Percentiles rank a stretch among this genome's conserved stretches.
Evolutionary conservation across 345 rosid genomes (phyloP).

Genomic region (Lepidium africanum): DNA sequence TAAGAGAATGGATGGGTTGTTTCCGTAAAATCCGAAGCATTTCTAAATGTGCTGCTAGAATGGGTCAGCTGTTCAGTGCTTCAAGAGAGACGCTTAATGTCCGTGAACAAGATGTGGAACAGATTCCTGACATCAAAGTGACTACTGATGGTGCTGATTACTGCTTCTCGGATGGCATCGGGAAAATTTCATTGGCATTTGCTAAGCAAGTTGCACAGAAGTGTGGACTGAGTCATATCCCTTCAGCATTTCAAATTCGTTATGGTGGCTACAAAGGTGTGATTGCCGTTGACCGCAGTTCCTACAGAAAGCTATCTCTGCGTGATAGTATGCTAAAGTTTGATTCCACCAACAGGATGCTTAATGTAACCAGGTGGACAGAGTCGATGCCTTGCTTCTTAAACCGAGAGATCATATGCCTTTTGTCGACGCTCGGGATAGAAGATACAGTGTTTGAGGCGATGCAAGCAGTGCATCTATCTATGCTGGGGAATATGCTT

Average conservation of each 20-base stretch:
- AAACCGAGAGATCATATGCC: constrained; percentile 78
- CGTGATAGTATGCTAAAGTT: constrained; percentile 81
- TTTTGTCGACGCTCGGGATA: constrained; percentile 75
- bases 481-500: constrained; percentile 56
- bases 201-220: constrained; percentile 69
- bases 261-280: constrained; percentile 97
- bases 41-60: constrained; percentile 92
- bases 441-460: constrained; percentile 56
- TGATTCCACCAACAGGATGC: constrained; percentile 78
- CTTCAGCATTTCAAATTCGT: constrained; percentile 94
- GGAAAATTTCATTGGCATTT: constrained; percentile 72
- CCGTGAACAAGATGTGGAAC: constrained; percentile 63
- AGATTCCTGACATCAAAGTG: constrained; percentile 72
- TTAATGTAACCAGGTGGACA: constrained; percentile 82
- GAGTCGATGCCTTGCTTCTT: constrained; percentile 82
- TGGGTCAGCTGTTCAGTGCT: constrained; percentile 96
- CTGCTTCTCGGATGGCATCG: constrained; percentile 96
- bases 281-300: constrained; percentile 67
- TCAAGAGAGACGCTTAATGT: constrained; percentile 63
- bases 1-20: constrained; percentile 98
- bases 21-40: constrained; percentile 67
- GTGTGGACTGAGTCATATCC: constrained; percentile 65
- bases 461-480: constrained; percentile 60
- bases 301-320: constrained; percentile 72
- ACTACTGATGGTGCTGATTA: constrained; percentile 54